phyloP scores from a whole-genome alignment of 257 asterid genomes.

The Solanum tarijense region DNA sequence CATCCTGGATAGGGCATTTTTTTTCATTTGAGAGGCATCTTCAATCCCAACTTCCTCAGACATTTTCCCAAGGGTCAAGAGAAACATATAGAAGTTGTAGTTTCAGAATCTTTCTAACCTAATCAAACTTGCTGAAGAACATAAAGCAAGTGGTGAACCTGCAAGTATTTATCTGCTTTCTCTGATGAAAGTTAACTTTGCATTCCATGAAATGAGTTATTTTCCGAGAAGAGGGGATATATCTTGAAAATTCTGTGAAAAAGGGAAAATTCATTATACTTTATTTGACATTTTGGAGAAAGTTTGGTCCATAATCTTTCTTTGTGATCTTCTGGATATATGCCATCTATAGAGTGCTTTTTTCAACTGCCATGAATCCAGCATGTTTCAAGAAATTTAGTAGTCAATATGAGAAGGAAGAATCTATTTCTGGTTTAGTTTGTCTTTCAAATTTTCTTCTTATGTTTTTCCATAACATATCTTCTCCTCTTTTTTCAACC shows the following conservation, averaged over 20 bases:
- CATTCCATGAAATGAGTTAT: neutral
- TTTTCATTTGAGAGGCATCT: neutral
- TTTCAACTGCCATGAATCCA: neutral
- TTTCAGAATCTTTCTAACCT: neutral
- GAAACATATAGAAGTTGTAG: neutral
- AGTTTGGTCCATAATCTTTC: neutral
- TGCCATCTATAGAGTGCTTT: neutral
- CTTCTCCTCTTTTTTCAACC: neutral
- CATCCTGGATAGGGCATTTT: neutral
- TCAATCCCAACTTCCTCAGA: neutral
- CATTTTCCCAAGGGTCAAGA: neutral
- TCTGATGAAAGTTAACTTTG: neutral
- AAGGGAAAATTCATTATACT: neutral
- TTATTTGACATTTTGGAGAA: neutral
- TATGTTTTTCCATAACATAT: neutral
- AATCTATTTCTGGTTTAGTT: neutral
- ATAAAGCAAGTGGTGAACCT: neutral
- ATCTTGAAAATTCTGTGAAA: neutral
- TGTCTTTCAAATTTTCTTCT: neutral
- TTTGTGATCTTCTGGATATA: neutral
- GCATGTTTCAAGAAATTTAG: neutral
- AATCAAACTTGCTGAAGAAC: neutral
- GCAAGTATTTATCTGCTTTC: neutral
- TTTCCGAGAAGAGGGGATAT: neutral
- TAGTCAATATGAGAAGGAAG: neutral